Evolutionary conservation across 306 rosid species (phyloP), one percentile per base, ranked within the genome.

Genomic region (Quillaja saponaria): DNA sequence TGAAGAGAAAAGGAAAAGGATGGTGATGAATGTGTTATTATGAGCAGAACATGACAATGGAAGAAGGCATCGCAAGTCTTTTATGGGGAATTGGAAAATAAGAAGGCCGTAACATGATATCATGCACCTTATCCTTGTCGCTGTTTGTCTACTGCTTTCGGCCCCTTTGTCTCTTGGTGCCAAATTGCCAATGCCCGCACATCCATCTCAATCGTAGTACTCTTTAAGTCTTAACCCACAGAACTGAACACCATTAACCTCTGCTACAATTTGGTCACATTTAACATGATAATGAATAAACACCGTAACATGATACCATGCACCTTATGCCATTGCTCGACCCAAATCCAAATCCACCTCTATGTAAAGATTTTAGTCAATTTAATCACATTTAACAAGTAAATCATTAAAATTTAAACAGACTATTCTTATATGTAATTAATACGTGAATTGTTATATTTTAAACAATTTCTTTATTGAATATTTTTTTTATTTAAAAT

Each of bases 141-240:
- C 14, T 31, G 63, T 68, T 72, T 78, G 90, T 80, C 76, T 70
- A 55, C 71, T 67, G 68, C 85, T 84, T 78, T 83, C 78, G 77
- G 85, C 69, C n/a, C 70, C 49, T 69, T 71, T 65, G 85, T 85
- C 80, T 46, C 64, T 46, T 53, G 79, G 70, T 73, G 78, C 66
- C 68, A 61, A 15, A 17, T 38, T 59, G 33, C 15, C 35, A 61
- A 14, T 49, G 45, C 28, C 49, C 49, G 44, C 18, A 47, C 19
- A 34, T 42, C 31, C 17, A 7, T 6, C 34, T 31, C 45, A 47
- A 62, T 61, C 65, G n/a, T n/a, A n/a, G n/a, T n/a, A n/a, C n/a
- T n/a, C n/a, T n/a, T n/a, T n/a, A n/a, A n/a, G n/a, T n/a, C n/a
- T n/a, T n/a, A n/a, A n/a, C n/a, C n/a, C n/a, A n/a, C n/a, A n/a